Percentiles rank a stretch among this genome's conserved stretches.
phyloP scores from a whole-genome alignment of 2,329 filamentous ascomycete species.

The Lasiodiplodia gonubiensis region DNA sequence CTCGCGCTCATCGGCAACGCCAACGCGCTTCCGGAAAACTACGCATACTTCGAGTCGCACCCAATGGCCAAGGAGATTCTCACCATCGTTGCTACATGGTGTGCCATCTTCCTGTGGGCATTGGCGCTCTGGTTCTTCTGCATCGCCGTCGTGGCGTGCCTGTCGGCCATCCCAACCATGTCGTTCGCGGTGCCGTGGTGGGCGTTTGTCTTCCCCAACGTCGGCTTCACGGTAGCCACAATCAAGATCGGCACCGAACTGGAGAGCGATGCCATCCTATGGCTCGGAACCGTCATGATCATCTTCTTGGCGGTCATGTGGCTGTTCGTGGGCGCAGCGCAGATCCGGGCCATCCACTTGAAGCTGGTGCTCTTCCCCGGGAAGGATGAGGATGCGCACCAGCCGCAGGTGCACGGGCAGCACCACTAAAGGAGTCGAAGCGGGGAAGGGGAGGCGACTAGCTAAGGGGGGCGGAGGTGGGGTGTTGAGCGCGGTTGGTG shows the following conservation, averaged over 20 bases:
- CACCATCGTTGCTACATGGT: slow-evolving; percentile 54
- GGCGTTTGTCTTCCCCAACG: slow-evolving; percentile 59
- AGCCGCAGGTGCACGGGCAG: not conserved
- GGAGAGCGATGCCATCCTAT: slow-evolving; percentile 43
- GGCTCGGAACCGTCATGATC: slow-evolving; percentile 55
- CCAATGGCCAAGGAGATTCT: slow-evolving; percentile 41
- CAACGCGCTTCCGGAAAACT: slow-evolving; percentile 57
- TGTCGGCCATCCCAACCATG: slow-evolving; percentile 42
- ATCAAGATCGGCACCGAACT: slow-evolving; percentile 47
- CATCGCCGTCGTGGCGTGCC: slow-evolving; percentile 46
- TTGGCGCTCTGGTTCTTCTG: slow-evolving; percentile 64
- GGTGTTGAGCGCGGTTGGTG: not conserved
- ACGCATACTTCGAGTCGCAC: slow-evolving; percentile 38
- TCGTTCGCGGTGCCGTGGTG: slow-evolving; percentile 69
- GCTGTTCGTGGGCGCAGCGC: slow-evolving; percentile 59
- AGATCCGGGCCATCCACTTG: slow-evolving; percentile 57
- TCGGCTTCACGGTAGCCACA: slow-evolving; percentile 51
- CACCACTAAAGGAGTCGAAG: slow-evolving; percentile 1
- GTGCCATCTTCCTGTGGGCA: slow-evolving; percentile 68
- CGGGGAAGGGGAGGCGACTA: not conserved
- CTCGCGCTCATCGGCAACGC: slow-evolving; percentile 73
- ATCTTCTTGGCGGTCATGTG: slow-evolving; percentile 60
- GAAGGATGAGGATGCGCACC: slow-evolving; percentile 26
- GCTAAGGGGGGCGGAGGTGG: not conserved
- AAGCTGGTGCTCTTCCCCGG: slow-evolving; percentile 64